Evolutionary conservation across 75 land plant species (phyloP), one percentile per base, ranked within the genome.

Genomic region (Ceratopteris richardii): DNA sequence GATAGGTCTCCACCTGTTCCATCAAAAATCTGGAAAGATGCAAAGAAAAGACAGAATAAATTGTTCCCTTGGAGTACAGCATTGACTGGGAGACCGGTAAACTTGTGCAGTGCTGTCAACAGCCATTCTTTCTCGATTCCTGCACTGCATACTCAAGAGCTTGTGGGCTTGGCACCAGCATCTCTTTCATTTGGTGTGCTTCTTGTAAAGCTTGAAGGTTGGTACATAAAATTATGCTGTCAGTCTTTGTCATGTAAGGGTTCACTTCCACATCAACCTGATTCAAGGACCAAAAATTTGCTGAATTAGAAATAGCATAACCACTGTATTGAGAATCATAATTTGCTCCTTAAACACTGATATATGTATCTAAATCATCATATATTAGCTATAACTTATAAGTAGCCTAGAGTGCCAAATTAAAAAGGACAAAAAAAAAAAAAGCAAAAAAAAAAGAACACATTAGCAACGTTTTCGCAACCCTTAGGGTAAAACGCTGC

Each of bases 171-270:
- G 76, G 63, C 5, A 75, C 81, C 46, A 77, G 60, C 37, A 90
- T 60, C 42, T 90, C 88, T 44, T 76, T 84, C 25, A 84, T 82
- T 56, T 81, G 16, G 69, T 64, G 43, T 94, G 88, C 54, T 87
- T 84, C 62, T 83, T 84, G 77, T 90, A 90, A 55, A 87, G 79
- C 40, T 81, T 84, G 68, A 90, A 79, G 16, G 79, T 70, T 4
- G 96, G 96, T 7, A 82, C 77, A 29, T 62, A 60, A n/a, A 50
- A 70, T 69, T n/a, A 90, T 79, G 3, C 61, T 64, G 69, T 90
- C 96, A 0, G 75, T 70, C 71, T 84, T 84, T 2, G 79, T 82
- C 31, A 82, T 17, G 33, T 37, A 68, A 1, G 82, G 79, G 33
- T 65, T 59, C 26, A 78, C 80, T 28, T 74, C 63, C 22, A 82